Conservation (phyloP, 2,329 filamentous ascomycete genomes). For the Lachnellula occidentalis region DNA sequence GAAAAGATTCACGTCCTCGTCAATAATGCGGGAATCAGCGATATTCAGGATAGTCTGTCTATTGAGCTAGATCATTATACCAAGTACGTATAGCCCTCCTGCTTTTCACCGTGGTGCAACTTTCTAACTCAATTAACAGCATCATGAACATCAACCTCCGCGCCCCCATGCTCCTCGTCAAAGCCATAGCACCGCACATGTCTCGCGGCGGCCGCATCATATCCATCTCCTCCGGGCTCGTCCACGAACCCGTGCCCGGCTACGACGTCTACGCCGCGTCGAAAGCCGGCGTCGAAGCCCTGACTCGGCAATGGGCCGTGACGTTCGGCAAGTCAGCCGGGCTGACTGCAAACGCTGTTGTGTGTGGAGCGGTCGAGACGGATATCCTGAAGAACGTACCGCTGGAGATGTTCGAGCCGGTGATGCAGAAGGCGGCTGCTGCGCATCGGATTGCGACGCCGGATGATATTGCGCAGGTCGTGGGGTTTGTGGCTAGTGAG, state of each 20-base stretch:
- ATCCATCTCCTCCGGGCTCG: background rate
- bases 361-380: background rate
- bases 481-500: constrained; percentile 32
- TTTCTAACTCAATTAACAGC: background rate
- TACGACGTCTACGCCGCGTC: background rate
- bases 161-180: background rate
- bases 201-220: background rate
- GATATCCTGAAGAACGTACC: background rate
- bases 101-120: background rate
- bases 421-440: background rate
- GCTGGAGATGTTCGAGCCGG: background rate
- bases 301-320: background rate
- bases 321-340: background rate
- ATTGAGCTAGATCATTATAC: background rate
- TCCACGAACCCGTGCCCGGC: background rate
- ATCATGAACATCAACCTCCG: background rate
- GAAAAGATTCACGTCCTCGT: background rate
- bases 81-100: background rate
- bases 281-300: background rate
- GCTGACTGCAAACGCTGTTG: background rate
- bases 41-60: background rate
- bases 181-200: background rate
- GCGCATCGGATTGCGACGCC: constrained; percentile 35
- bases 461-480: constrained; percentile 40
- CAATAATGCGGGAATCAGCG: background rate